Conservation (phyloP, 805 yeast genomes). For the Lipomyces spencermartinsiae region DNA sequence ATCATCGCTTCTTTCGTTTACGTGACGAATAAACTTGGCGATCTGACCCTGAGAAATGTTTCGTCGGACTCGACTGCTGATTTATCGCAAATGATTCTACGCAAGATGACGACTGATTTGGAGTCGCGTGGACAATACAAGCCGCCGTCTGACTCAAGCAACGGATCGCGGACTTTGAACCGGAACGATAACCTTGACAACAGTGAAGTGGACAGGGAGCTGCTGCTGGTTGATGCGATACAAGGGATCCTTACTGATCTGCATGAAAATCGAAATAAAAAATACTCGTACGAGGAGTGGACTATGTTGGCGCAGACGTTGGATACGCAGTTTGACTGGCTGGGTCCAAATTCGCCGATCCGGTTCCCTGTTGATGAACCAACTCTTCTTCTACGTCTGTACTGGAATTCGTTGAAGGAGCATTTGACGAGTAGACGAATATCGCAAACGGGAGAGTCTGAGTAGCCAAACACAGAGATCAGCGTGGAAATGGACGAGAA, state of each 20-base stretch:
- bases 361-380: slow-evolving; percentile 74
- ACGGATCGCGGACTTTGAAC: background rate
- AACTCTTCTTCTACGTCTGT: slow-evolving; percentile 53
- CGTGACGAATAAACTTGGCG: slow-evolving; percentile 13
- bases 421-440: background rate
- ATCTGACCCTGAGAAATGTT: slow-evolving; percentile 18
- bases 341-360: slow-evolving; percentile 70
- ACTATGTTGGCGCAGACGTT: slow-evolving; percentile 47
- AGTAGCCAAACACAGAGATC: background rate
- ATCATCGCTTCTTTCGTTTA: slow-evolving; percentile 35
- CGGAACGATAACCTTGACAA: background rate
- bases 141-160: background rate
- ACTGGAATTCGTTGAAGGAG: slow-evolving; percentile 21
- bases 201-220: slow-evolving; percentile 2
- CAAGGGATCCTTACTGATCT: slow-evolving; percentile 21
- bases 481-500: too few relatives aligned
- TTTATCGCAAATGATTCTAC: slow-evolving; percentile 7
- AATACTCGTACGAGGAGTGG: slow-evolving; percentile 64
- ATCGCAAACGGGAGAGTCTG: background rate
- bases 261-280: slow-evolving; percentile 47
- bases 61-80: background rate
- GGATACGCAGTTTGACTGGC: slow-evolving; percentile 59
- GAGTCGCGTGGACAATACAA: background rate
- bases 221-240: slow-evolving; percentile 16
- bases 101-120: slow-evolving; percentile 16